Conservation (phyloP, 768 basidiomycete genomes). For the Trametes villosa region DNA sequence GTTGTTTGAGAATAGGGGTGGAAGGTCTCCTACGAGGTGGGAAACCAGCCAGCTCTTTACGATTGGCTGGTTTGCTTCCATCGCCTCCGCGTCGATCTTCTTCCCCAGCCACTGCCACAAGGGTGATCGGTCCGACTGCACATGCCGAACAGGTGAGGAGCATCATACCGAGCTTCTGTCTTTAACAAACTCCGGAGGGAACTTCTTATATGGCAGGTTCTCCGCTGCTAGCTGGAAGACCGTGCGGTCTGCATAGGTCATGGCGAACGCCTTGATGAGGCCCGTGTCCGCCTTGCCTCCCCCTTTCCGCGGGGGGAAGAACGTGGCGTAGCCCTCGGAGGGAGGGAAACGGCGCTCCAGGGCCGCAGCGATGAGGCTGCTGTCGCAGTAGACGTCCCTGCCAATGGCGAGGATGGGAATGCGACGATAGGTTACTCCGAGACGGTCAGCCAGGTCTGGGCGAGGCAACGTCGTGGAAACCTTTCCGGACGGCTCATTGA, state of each 20-base stretch:
- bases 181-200: slow-evolving; percentile 50
- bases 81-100: slow-evolving; percentile 18
- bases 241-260: slow-evolving; percentile 48
- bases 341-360: slow-evolving; percentile 61
- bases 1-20: neutral
- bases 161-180: slow-evolving; percentile 51
- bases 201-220: slow-evolving; percentile 52
- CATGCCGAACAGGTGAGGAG: neutral
- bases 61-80: slow-evolving; percentile 37
- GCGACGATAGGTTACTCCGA: slow-evolving; percentile 58
- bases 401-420: slow-evolving; percentile 63
- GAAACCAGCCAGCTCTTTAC: slow-evolving; percentile 47
- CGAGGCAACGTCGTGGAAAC: slow-evolving; percentile 56
- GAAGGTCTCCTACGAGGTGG: slow-evolving; percentile 47
- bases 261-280: slow-evolving; percentile 51
- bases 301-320: slow-evolving; percentile 49
- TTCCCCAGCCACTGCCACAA: slow-evolving; percentile 21
- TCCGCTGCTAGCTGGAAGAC: slow-evolving; percentile 47
- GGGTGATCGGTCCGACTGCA: too few species aligned
- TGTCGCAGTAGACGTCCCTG: slow-evolving; percentile 65
- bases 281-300: slow-evolving; percentile 45
- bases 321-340: slow-evolving; percentile 45
- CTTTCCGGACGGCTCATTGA: slow-evolving; percentile 34
- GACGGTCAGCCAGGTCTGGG: slow-evolving; percentile 55
- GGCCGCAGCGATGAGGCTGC: slow-evolving; percentile 52